A percentile compares a stretch with the other conserved stretches of the same genome.
phyloP scores from a whole-genome alignment of 495 filamentous ascomycete genomes.

The Penicillium lagena region DNA sequence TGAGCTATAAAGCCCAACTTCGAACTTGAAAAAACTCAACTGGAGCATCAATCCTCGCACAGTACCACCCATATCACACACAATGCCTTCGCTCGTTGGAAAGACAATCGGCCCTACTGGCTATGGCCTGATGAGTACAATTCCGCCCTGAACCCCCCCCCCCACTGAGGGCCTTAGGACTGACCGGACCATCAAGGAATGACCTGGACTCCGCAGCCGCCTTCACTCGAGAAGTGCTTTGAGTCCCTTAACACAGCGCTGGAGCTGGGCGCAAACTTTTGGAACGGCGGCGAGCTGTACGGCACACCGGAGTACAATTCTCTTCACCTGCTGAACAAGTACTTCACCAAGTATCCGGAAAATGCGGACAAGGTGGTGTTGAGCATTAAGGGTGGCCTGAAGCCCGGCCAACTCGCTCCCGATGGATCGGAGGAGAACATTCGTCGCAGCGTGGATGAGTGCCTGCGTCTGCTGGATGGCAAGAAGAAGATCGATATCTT shows the following conservation, averaged over 20 bases:
- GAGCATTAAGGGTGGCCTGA: constrained; percentile 52
- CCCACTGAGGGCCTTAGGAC: neutral
- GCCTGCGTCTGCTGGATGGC: constrained; percentile 49
- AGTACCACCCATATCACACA: neutral
- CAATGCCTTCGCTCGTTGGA: constrained; percentile 36
- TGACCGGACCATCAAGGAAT: constrained; percentile 42
- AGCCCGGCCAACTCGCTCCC: constrained; percentile 24
- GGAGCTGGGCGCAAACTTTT: constrained; percentile 61
- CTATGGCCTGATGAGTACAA: constrained; percentile 41
- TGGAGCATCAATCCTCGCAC: neutral
- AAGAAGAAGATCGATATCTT: constrained; percentile 82
- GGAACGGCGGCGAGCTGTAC: constrained; percentile 81
- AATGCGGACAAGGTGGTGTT: constrained; percentile 54
- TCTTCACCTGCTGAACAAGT: constrained; percentile 49
- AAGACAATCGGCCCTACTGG: constrained; percentile 41
- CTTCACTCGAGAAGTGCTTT: constrained; percentile 56
- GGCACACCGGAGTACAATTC: constrained; percentile 64
- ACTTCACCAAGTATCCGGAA: constrained; percentile 55
- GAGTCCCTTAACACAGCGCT: constrained; percentile 62
- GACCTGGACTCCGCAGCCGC: constrained; percentile 62
- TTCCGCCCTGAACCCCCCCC: neutral
- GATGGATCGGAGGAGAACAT: constrained; percentile 60
- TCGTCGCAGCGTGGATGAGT: constrained; percentile 61
- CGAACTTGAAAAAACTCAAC: neutral
- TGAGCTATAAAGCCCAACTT: neutral